phyloP scores from a whole-genome alignment of 345 rosid genomes.

The Angophora floribunda region DNA sequence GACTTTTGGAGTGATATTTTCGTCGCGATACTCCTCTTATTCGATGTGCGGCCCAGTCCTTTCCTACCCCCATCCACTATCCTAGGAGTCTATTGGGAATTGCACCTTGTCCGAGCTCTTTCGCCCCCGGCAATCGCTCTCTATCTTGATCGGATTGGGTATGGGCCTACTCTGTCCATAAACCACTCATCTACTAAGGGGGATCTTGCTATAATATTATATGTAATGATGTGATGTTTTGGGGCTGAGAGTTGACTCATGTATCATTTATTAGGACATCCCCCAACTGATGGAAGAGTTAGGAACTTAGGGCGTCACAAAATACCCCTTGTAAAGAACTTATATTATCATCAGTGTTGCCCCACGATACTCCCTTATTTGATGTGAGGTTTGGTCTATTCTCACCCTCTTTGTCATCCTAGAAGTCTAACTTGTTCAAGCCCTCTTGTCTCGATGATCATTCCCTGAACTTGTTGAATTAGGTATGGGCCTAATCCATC shows the following conservation, averaged over 20 bases:
- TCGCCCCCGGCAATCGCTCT: not conserved
- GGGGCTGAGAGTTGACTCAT: not conserved
- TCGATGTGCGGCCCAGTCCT: not conserved
- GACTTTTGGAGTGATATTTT: not conserved
- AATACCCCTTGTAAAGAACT: not conserved
- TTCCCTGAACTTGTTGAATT: accelerated
- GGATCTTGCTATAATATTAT: not conserved
- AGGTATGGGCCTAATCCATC: accelerated
- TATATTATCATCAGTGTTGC: not conserved
- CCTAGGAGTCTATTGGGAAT: not conserved
- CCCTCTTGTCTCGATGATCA: accelerated
- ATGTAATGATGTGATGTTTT: not conserved
- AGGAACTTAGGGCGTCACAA: not conserved
- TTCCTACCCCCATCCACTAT: not conserved
- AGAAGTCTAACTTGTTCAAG: accelerated
- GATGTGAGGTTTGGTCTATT: accelerated
- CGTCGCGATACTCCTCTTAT: not conserved
- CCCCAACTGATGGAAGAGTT: not conserved
- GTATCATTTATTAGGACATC: not conserved
- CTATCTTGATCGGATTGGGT: not conserved
- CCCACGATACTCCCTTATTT: not conserved
- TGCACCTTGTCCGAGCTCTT: not conserved
- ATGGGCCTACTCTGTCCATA: not conserved
- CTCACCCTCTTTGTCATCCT: accelerated
- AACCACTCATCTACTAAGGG: not conserved